phyloP scores from a whole-genome alignment of 805 yeast species.

The Jamesozyma lodderae region DNA sequence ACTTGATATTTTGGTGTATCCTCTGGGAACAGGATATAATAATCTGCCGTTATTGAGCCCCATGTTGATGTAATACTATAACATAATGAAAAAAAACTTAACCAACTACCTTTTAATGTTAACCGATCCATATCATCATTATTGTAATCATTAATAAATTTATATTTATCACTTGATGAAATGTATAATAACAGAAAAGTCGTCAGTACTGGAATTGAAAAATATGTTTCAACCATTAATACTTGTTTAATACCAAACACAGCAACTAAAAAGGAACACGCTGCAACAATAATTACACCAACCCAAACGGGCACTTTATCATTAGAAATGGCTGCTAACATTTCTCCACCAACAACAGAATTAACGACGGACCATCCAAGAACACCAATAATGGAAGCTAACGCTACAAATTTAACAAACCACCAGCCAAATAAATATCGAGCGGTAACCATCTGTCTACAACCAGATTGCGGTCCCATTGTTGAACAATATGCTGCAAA shows the following conservation, averaged over 20 bases:
- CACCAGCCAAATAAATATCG: slow-evolving; percentile 79
- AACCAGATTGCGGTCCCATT: slow-evolving; percentile 87
- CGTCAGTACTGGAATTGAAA: slow-evolving; percentile 60
- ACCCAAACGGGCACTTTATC: slow-evolving; percentile 60
- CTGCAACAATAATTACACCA: slow-evolving; percentile 65
- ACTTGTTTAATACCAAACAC: slow-evolving; percentile 72
- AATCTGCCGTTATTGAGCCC: slow-evolving; percentile 83
- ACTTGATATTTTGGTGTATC: slow-evolving; percentile 46
- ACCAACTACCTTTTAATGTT: slow-evolving; percentile 56
- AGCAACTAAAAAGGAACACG: slow-evolving; percentile 55
- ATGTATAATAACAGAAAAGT: slow-evolving; percentile 63
- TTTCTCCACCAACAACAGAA: slow-evolving; percentile 82
- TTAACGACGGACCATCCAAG: slow-evolving; percentile 95
- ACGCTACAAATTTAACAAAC: slow-evolving; percentile 66
- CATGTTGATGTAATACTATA: slow-evolving; percentile 80
- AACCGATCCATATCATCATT: slow-evolving; percentile 25
- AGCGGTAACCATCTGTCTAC: slow-evolving; percentile 80
- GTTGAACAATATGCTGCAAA: slow-evolving; percentile 76
- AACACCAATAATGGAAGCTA: slow-evolving; percentile 65
- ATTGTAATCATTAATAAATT: slow-evolving; percentile 24
- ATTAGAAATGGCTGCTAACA: slow-evolving; percentile 54
- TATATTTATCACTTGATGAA: slow-evolving; percentile 42
- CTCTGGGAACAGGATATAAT: slow-evolving; percentile 74
- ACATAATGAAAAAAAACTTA: slow-evolving; percentile 62
- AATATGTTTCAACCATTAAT: slow-evolving; percentile 53